phyloP scores from a whole-genome alignment of 1,139 yeast genomes.

The Diutina catenulata region DNA sequence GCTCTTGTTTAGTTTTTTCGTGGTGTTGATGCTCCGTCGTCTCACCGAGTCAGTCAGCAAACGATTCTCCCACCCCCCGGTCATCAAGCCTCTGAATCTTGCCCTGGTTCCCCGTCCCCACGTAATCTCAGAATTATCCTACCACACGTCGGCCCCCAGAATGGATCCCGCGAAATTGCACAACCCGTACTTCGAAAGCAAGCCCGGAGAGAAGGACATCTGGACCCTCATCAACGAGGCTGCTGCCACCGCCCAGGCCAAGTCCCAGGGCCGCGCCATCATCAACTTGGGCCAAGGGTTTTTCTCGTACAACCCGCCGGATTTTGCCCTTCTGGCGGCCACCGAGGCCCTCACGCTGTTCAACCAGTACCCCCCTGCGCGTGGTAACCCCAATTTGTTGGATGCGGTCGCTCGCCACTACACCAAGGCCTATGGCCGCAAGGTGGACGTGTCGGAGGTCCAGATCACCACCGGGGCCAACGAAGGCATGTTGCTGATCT shows the following conservation, averaged over 20 bases:
- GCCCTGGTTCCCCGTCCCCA: not conserved
- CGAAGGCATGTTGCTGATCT: conserved; percentile 80
- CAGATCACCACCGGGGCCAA: conserved; percentile 93
- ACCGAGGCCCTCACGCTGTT: conserved; percentile 54
- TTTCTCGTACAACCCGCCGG: conserved; percentile 90
- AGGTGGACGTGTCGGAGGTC: conserved; percentile 52
- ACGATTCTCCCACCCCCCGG: too few species aligned
- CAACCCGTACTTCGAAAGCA: conserved; percentile 48
- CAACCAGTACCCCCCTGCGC: conserved; percentile 88
- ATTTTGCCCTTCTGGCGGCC: conserved; percentile 80
- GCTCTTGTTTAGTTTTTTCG: conserved; percentile 1
- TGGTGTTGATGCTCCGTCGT: conserved; percentile 5
- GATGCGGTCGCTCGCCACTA: conserved; percentile 62
- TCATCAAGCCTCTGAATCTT: too few species aligned
- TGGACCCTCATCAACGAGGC: conserved; percentile 94
- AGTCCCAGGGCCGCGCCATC: conserved; percentile 51
- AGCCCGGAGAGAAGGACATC: conserved; percentile 65
- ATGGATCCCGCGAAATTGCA: conserved; percentile 15
- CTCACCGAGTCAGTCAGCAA: not conserved
- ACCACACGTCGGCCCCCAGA: not conserved
- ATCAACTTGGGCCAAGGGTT: conserved; percentile 94
- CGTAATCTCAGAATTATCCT: not conserved
- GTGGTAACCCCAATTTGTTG: conserved; percentile 71
- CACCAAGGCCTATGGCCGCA: conserved; percentile 49
- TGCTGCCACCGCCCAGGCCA: conserved; percentile 67